Evolutionary conservation across 441 rosid genomes (phyloP).

Genomic region (Jatropha podagrica): DNA sequence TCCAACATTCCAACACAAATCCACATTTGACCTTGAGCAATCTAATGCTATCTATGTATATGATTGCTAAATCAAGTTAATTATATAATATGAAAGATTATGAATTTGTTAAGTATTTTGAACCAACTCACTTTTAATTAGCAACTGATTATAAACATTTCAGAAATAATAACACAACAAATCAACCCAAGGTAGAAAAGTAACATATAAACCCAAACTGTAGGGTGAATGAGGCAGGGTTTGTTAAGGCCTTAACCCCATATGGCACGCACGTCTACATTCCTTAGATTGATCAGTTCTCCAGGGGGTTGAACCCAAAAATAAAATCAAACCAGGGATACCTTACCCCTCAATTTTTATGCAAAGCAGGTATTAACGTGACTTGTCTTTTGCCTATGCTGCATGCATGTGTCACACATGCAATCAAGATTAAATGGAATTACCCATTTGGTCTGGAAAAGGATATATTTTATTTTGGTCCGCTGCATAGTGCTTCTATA

Average conservation of each 20-base stretch:
- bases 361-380: neutral
- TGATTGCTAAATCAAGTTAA: neutral
- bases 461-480: constrained; percentile 12
- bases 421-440: constrained; percentile 3
- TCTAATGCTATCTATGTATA: neutral
- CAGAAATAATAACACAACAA: neutral
- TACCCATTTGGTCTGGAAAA: constrained; percentile 24
- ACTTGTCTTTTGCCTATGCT: neutral
- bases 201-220: neutral
- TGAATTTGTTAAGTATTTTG: neutral
- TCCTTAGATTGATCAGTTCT: neutral
- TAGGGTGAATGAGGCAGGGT: neutral
- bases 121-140: neutral
- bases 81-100: neutral
- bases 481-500: constrained; percentile 12
- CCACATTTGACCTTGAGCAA: neutral
- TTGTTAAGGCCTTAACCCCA: neutral
- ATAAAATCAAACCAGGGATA: neutral
- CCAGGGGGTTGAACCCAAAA: neutral
- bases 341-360: neutral
- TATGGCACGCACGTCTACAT: neutral
- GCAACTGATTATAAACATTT: neutral
- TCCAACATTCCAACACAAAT: neutral
- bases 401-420: neutral
- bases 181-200: neutral